Evolutionary conservation across 1,284 basidiomycete species (phyloP).

Genomic region (Malassezia slooffiae): DNA sequence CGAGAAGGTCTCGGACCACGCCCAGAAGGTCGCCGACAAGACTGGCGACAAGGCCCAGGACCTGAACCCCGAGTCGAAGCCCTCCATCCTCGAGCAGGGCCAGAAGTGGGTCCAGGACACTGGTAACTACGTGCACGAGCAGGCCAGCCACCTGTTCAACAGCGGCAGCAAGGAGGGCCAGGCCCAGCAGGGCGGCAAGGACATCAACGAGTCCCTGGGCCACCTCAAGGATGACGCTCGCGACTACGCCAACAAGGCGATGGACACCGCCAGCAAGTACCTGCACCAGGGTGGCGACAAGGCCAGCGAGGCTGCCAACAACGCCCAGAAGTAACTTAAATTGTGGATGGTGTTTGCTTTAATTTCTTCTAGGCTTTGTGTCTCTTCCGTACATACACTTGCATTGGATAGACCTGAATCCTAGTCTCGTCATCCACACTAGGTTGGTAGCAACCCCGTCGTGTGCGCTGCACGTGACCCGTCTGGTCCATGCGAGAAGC

Average conservation of each 20-base stretch:
- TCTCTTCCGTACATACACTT: no score
- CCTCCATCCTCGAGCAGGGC: constrained; percentile 3
- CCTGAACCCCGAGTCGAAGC: background rate
- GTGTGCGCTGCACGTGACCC: no score
- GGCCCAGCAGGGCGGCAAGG: background rate
- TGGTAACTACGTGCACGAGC: constrained; percentile 4
- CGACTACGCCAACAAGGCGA: constrained; percentile 10
- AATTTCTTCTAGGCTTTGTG: no score
- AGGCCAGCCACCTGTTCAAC: constrained; percentile 5
- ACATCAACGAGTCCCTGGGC: background rate
- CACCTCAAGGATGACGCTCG: constrained; percentile 8
- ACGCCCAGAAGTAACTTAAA: constrained; percentile 11
- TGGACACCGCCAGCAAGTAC: constrained; percentile 10
- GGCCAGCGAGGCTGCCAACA: constrained; percentile 5
- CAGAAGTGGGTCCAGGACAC: constrained; percentile 1
- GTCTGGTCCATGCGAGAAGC: no score
- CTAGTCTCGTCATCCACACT: no score
- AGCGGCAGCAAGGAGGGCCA: background rate
- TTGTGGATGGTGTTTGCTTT: no score
- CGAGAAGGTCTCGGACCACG: constrained; percentile 2
- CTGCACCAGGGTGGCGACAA: constrained; percentile 4
- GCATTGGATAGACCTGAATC: no score
- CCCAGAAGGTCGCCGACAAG: constrained; percentile 4
- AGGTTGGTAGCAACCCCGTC: no score
- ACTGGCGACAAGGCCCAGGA: background rate